Percentiles rank a stretch among this genome's conserved stretches.
Conservation (phyloP, 2,329 filamentous ascomycete species). For the Monosporascus sp. region DNA sequence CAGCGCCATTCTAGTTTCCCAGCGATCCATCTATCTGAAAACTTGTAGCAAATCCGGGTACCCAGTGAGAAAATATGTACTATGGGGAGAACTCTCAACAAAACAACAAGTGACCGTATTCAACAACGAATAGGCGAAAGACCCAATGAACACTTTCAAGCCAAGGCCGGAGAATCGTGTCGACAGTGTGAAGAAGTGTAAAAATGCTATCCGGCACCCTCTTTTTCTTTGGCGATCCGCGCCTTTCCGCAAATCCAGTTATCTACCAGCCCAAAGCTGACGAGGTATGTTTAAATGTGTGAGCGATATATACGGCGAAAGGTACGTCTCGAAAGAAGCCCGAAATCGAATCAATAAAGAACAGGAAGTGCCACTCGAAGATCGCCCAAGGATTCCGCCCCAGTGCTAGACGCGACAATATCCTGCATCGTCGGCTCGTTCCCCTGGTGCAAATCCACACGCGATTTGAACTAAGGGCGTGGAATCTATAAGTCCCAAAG, state of each 20-base stretch:
- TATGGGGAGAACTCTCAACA: not conserved
- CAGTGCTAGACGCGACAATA: not conserved
- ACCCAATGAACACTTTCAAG: not conserved
- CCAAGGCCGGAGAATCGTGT: not conserved
- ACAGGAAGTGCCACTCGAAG: no score
- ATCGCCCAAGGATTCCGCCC: not conserved
- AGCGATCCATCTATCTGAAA: not conserved
- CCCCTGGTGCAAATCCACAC: not conserved
- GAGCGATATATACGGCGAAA: not conserved
- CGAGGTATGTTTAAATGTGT: not conserved
- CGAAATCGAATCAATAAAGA: no score
- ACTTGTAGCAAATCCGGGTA: not conserved
- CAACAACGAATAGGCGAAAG: not conserved
- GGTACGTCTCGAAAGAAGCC: not conserved
- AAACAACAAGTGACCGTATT: not conserved
- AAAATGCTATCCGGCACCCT: not conserved
- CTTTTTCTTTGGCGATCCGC: not conserved
- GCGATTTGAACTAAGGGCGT: not conserved
- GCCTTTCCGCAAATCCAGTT: not conserved
- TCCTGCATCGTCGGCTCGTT: not conserved
- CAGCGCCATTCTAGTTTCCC: not conserved
- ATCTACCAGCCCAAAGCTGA: not conserved
- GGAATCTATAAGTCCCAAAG: conserved; percentile 18
- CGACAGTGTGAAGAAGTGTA: not conserved
- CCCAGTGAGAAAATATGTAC: not conserved